A percentile compares a stretch with the other conserved stretches of the same genome.
Evolutionary conservation across 2,329 filamentous ascomycete genomes (phyloP).

Genomic region (Aspergillus pseudonomiae): DNA sequence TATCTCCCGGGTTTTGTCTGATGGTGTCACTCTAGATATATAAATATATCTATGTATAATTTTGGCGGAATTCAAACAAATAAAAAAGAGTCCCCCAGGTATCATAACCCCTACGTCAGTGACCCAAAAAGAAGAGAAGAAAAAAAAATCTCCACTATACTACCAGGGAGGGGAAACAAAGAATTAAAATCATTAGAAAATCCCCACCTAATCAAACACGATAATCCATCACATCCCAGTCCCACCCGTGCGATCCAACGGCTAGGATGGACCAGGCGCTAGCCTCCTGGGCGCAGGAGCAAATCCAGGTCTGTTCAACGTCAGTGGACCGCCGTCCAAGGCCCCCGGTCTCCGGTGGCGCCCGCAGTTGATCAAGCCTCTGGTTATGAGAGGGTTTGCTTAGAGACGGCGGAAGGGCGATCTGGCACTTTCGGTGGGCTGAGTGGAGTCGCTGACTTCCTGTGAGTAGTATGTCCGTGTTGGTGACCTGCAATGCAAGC

Average conservation of each 20-base stretch:
- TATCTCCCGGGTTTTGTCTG: background rate
- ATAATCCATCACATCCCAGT: conserved; percentile 20
- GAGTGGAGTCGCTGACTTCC: conserved; percentile 16
- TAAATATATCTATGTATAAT: background rate
- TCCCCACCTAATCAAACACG: conserved; percentile 13
- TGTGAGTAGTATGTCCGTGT: background rate
- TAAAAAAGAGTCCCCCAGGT: background rate
- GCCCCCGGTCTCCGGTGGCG: conserved; percentile 22
- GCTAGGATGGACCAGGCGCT: conserved; percentile 24
- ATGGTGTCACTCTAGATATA: background rate
- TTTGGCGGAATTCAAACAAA: background rate
- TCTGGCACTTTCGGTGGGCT: conserved; percentile 24
- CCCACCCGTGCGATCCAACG: conserved; percentile 26
- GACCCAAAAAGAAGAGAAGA: background rate
- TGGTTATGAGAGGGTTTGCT: conserved; percentile 17
- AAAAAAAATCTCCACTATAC: conserved; percentile 4
- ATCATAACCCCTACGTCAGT: background rate
- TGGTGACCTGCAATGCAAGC: conserved; percentile 11
- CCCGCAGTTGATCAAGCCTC: conserved; percentile 25
- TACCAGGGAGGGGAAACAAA: conserved; percentile 5
- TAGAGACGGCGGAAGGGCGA: conserved; percentile 18
- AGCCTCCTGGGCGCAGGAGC: conserved; percentile 19
- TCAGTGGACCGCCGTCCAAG: conserved; percentile 21
- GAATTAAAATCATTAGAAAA: conserved; percentile 4
- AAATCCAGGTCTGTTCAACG: conserved; percentile 22